Evolutionary conservation across 2,329 filamentous ascomycete species (phyloP), one percentile per base, ranked within the genome.

Genomic region (Colletotrichum trifolii): DNA sequence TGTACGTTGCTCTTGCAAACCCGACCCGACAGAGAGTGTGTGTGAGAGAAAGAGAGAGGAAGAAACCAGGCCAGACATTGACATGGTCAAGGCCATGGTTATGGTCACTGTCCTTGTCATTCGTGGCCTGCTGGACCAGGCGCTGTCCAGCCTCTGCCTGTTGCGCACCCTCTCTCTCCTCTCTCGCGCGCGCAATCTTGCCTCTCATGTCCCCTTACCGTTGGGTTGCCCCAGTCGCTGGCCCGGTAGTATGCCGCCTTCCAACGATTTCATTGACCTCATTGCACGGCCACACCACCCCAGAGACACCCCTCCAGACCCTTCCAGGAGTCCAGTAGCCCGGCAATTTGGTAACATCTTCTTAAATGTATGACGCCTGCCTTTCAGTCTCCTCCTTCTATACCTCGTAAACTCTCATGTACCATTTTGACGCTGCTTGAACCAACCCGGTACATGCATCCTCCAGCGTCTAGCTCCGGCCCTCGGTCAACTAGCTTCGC

Each of bases 351-450:
- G 60, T 66, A 66, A 64, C 59, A 54, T 42, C 53, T 58, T 60
- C 60, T 66, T 66, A 66, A 65, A 65, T 66, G 64, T 66, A 66
- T 66, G 64, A 66, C 64, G 64, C 64, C 60, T 64, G 58, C 58
- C 62, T 53, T 46, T 53, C 15, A 60, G 38, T 47, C 52, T 64
- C 42, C 47, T 43, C 62, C 62, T 35, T 56, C 36, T 36, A 52
- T 62, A 48, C 52, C 40, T 65, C 46, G 40, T 40, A 10, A 25
- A 40, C 11, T 17, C 40, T 38, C 39, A 62, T 35, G 62, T 65
- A 65, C 52, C n/a, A 40, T 65, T 62, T 38, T n/a, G 39, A 53
- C 47, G 46, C 40, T 25, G 40, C 33, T 34, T 11, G 39, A 39
- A 34, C 62, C 40, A 12, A 46, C n/a, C 15, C 10, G 62, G 52